phyloP scores from a whole-genome alignment of 768 basidiomycete genomes.

The Mycena leptocephala region DNA sequence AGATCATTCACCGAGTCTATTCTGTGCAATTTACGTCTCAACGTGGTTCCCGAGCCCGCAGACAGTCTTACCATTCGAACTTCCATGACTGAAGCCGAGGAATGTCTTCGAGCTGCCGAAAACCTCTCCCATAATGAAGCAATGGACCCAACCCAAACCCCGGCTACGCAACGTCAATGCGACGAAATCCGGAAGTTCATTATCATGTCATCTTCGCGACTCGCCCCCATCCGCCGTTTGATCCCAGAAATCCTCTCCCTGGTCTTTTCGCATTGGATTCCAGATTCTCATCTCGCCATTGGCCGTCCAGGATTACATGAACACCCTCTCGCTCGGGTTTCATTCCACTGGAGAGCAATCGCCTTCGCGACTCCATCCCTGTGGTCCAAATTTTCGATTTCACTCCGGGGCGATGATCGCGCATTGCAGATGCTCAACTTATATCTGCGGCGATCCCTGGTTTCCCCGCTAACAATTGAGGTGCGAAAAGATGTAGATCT shows the following conservation, averaged over 20 bases:
- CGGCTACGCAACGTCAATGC: no score
- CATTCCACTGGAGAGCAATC: constrained; percentile 3
- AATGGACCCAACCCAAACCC: no score
- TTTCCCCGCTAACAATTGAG: neutral
- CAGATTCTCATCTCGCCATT: neutral
- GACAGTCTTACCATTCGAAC: neutral
- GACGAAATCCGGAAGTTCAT: neutral
- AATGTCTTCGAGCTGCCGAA: neutral
- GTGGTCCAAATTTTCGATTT: neutral
- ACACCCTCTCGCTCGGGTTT: neutral
- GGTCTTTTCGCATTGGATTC: neutral
- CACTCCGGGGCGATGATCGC: neutral
- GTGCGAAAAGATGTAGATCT: neutral
- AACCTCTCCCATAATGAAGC: no score
- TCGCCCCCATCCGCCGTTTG: constrained; percentile 9
- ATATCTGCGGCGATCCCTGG: neutral
- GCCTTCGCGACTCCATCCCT: neutral
- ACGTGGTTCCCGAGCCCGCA: neutral
- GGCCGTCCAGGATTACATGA: neutral
- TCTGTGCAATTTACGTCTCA: neutral
- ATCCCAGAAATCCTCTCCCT: constrained; percentile 3
- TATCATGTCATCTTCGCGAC: neutral
- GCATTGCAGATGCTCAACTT: neutral
- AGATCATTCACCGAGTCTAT: neutral
- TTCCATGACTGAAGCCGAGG: neutral